phyloP scores from a whole-genome alignment of 2,329 filamentous ascomycete species.

The Lachnellula occidentalis region DNA sequence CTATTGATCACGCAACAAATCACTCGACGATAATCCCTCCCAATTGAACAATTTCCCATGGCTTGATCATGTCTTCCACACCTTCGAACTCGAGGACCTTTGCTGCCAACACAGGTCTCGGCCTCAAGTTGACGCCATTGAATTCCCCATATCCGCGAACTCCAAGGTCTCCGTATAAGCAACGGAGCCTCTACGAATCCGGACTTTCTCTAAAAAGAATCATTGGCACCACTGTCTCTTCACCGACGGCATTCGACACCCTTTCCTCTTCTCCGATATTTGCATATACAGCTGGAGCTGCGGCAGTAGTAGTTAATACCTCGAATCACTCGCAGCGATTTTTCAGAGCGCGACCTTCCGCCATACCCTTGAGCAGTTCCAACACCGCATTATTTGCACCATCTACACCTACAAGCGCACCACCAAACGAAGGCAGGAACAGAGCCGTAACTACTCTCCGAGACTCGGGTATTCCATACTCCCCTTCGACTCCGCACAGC shows the following conservation, averaged over 20 bases:
- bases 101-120: constrained; percentile 27
- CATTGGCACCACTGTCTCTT: constrained; percentile 82
- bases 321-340: constrained; percentile 69
- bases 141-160: constrained; percentile 65
- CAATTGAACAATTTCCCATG: constrained; percentile 23
- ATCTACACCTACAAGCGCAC: constrained; percentile 47
- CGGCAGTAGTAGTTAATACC: constrained; percentile 79
- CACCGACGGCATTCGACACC: constrained; percentile 80
- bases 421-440: constrained; percentile 57
- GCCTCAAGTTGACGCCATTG: constrained; percentile 66
- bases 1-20: constrained; percentile 2
- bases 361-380: constrained; percentile 55
- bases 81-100: constrained; percentile 29
- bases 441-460: constrained; percentile 46
- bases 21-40: not conserved
- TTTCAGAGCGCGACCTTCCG: constrained; percentile 78
- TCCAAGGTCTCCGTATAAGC: constrained; percentile 53
- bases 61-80: constrained; percentile 32
- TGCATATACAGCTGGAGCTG: constrained; percentile 87
- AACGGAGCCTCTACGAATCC: constrained; percentile 46
- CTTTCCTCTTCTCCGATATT: constrained; percentile 66
- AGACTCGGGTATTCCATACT: constrained; percentile 37
- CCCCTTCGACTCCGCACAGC: constrained; percentile 31
- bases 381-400: constrained; percentile 50
- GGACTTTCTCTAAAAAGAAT: constrained; percentile 74